Conservation (phyloP, 2,329 filamentous ascomycete species). For the Xylariaceae sp. region DNA sequence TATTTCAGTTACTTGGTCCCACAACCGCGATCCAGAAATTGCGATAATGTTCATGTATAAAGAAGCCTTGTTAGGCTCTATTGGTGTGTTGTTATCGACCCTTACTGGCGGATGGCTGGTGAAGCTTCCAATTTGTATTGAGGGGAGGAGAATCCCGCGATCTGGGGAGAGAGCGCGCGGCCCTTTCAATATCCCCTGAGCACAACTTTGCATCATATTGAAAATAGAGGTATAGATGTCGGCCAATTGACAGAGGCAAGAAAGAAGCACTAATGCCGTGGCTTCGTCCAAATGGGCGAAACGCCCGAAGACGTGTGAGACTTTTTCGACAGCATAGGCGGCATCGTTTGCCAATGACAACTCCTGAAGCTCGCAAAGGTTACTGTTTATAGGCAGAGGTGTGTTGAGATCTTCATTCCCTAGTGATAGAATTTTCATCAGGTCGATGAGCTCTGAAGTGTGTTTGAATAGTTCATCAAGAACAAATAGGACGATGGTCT, state of each 20-base stretch:
- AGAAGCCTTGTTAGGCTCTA: conserved; percentile 6
- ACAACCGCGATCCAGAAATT: conserved; percentile 8
- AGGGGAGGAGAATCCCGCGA: conserved; percentile 8
- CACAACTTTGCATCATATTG: conserved; percentile 5
- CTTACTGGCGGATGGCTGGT: conserved; percentile 8
- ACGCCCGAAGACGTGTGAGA: not conserved
- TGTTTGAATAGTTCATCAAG: conserved; percentile 11
- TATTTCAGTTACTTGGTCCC: conserved; percentile 6
- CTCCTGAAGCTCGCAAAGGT: not conserved
- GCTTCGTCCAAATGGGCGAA: conserved; percentile 8
- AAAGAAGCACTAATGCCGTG: conserved; percentile 6
- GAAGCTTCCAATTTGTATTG: conserved; percentile 6
- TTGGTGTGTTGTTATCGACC: conserved; percentile 8
- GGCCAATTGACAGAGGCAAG: conserved; percentile 13
- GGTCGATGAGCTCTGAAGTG: conserved; percentile 7
- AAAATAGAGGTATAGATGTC: conserved; percentile 13
- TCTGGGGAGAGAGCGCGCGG: not conserved
- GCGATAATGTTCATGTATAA: conserved; percentile 9
- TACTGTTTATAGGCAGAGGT: not conserved
- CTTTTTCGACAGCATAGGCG: not conserved
- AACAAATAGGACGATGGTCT: not conserved
- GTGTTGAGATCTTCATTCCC: not conserved
- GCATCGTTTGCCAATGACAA: too few species aligned
- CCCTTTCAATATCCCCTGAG: not conserved
- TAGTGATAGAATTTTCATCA: not conserved